Evolutionary conservation across 148 eudicot genomes (phyloP).

Genomic region (Chenopodium quinoa): DNA sequence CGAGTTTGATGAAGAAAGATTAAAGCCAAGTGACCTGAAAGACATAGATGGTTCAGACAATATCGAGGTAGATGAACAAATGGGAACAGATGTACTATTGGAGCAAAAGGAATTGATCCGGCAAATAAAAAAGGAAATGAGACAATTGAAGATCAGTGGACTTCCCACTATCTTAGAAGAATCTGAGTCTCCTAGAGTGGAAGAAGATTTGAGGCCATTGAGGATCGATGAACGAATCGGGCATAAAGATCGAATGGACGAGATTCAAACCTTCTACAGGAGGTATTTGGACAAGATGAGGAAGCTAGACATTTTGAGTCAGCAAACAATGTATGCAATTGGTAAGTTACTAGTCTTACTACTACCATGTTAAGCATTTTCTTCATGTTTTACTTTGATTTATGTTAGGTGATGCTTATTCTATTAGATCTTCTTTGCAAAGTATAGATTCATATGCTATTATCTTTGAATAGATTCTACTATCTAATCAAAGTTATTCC

Average conservation of each 20-base stretch:
- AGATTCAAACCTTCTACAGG: conserved; percentile 68
- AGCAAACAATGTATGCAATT: conserved; percentile 81
- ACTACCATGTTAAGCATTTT: not conserved
- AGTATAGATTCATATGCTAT: not conserved
- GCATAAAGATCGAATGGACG: conserved; percentile 66
- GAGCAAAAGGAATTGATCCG: conserved; percentile 61
- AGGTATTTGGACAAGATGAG: conserved; percentile 80
- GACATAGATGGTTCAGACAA: conserved; percentile 1
- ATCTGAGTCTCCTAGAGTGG: conserved; percentile 61
- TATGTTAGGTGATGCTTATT: not conserved
- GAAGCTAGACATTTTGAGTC: conserved; percentile 77
- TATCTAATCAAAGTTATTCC: not conserved
- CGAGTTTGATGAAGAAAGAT: conserved; percentile 15
- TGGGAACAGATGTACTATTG: conserved; percentile 48
- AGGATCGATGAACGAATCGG: conserved; percentile 62
- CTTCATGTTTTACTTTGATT: not conserved
- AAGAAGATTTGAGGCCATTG: conserved; percentile 74
- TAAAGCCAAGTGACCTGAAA: conserved; percentile 4
- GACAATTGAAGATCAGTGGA: conserved; percentile 43
- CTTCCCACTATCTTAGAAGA: conserved; percentile 90
- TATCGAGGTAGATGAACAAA: conserved; percentile 41
- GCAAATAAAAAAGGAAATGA: conserved; percentile 80
- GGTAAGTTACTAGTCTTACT: conserved; percentile 48
- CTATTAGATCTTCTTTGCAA: not conserved
- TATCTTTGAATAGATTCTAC: not conserved